Percentiles rank a stretch among this genome's conserved stretches.
Evolutionary conservation across 257 asterid species (phyloP).

Genomic region (Nicotiana undulata): DNA sequence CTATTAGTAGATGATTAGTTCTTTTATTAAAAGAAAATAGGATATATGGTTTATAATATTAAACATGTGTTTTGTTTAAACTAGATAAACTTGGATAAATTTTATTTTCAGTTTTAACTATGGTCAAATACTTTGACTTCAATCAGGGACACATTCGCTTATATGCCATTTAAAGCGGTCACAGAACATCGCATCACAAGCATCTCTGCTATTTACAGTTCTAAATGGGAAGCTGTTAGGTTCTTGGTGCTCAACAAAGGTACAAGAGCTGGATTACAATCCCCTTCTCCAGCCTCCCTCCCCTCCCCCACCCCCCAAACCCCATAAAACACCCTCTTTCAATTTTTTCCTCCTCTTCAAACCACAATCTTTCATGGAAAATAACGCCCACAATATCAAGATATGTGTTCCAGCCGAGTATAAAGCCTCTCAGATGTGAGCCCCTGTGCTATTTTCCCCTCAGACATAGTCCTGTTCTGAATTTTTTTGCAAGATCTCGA

Average conservation of each 20-base stretch:
- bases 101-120: no score
- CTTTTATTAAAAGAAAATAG: no score
- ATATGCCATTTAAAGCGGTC: neutral
- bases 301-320: neutral
- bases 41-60: no score
- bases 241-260: neutral
- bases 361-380: neutral
- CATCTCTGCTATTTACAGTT: neutral
- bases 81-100: no score
- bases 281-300: neutral
- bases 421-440: neutral
- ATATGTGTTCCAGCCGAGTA: neutral
- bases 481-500: neutral
- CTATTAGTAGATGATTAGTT: no score
- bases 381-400: neutral
- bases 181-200: neutral
- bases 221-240: neutral
- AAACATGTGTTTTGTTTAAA: no score
- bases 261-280: neutral
- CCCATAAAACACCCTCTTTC: neutral
- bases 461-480: neutral
- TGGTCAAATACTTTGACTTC: neutral
- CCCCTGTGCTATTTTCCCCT: neutral
- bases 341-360: neutral
- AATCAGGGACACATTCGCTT: neutral